Evolutionary conservation across 306 rosid genomes (phyloP).

Genomic region (Echinosophora koreensis): DNA sequence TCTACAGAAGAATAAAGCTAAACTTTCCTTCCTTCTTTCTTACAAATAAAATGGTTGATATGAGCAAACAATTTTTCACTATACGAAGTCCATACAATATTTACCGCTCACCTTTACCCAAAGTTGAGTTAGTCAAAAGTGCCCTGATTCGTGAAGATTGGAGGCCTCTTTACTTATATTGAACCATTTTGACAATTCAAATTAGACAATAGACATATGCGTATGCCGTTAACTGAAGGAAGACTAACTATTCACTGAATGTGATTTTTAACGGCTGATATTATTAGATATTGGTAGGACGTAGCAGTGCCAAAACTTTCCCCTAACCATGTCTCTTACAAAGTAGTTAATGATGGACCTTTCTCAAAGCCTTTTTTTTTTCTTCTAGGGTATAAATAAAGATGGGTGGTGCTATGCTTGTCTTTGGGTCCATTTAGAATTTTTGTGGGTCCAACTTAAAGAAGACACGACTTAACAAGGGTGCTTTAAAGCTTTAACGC

Average conservation of each 20-base stretch:
- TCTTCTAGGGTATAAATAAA: conserved; percentile 47
- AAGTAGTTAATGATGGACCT: conserved; percentile 70
- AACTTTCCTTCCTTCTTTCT: not conserved
- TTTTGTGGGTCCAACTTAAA: conserved; percentile 56
- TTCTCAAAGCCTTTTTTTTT: conserved; percentile 57
- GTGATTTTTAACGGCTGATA: conserved; percentile 26
- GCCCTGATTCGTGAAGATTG: conserved; percentile 32
- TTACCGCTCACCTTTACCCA: conserved; percentile 23
- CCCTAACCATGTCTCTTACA: conserved; percentile 22
- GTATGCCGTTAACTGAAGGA: conserved; percentile 19
- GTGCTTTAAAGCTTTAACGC: conserved; percentile 59
- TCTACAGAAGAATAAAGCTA: conserved; percentile 4
- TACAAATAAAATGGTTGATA: not conserved
- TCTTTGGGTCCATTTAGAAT: conserved; percentile 49
- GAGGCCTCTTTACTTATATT: not conserved
- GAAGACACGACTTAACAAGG: conserved; percentile 47
- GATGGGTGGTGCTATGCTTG: conserved; percentile 48
- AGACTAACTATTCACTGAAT: not conserved
- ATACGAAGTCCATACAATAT: conserved; percentile 18
- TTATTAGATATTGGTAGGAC: conserved; percentile 18
- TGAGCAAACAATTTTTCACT: conserved; percentile 12
- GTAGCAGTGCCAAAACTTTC: conserved; percentile 33
- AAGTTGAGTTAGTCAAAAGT: conserved; percentile 42
- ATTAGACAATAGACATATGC: not conserved
- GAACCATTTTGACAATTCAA: conserved; percentile 30